Conservation (phyloP, 1,284 basidiomycete genomes). For the Ganoderma lingzhi region DNA sequence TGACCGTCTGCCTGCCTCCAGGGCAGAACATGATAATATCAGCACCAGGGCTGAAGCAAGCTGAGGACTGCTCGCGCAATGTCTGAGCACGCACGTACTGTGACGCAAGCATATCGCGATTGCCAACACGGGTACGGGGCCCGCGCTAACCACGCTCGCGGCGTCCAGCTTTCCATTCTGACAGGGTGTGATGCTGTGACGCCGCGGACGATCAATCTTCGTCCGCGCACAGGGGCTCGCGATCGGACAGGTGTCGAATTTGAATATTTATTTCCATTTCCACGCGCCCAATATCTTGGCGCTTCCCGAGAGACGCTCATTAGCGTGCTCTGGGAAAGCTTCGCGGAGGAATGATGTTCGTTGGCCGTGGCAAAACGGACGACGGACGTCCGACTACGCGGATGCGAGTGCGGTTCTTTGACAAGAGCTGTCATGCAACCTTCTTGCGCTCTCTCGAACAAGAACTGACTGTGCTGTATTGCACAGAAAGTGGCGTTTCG, state of each 20-base stretch:
- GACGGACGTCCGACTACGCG: neutral
- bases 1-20: neutral
- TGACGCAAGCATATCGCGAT: neutral
- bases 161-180: constrained; percentile 11
- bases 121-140: neutral
- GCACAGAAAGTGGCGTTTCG: neutral
- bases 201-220: no score
- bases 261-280: constrained; percentile 5
- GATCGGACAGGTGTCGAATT: constrained; percentile 11
- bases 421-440: constrained; percentile 24
- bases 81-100: neutral
- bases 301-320: neutral
- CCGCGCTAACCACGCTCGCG: constrained; percentile 21
- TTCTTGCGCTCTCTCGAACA: constrained; percentile 9
- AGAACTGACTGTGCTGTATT: constrained; percentile 1
- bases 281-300: neutral
- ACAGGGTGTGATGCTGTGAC: constrained; percentile 2
- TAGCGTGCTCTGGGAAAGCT: constrained; percentile 1
- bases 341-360: constrained; percentile 12
- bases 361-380: neutral
- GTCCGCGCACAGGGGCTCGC: neutral
- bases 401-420: constrained; percentile 5
- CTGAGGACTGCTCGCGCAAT: neutral
- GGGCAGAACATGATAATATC: neutral
- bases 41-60: no score